Base-by-base conservation (phyloP, 768 basidiomycete genomes). In the Boletus reticuloceps region DNA sequence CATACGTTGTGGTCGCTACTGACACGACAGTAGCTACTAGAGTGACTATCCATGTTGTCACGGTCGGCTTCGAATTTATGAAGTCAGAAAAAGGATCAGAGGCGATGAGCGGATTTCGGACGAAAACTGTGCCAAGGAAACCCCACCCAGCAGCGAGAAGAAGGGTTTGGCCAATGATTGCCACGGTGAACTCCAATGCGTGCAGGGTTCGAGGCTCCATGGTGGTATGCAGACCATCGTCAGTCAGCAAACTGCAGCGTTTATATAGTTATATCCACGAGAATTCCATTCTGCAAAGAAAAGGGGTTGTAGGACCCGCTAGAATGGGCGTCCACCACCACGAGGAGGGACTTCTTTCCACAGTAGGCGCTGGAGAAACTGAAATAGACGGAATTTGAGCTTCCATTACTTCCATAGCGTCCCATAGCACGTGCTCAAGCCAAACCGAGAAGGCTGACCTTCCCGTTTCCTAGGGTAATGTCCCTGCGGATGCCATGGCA, bases 111-210 rank as follows among this genome's bases (percentile, higher is more conserved):
- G 49, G 54, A n/a, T 44, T 12, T 0, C 13, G 0, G 5, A 4
- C 2, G 0, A 52, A 29, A 3, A 55, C 50, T 11, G 9, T 20
- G 25, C 27, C 36, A 14, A 55, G 12, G 19, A 55, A 51, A 2
- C 41, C 54, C 54, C 49, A 55, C 6, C 17, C 42, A 11, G 17
- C n/a, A 11, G 20, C 34, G 27, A 55, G 54, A 43, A 55, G 42
- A 11, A 52, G 1, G 4, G 54, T 38, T 52, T 55, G 54, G 9
- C 40, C 41, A 4, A 31, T 27, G 13, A n/a, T 14, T 2, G 49
- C 54, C 2, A 2, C 16, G 4, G 10, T 13, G 34, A 54, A 22
- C 19, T 51, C 6, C 14, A 50, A 25, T 25, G 34, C 5, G 9
- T 51, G 47, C n/a, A 19, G 34, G 29, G 17, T 22, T 20, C 12